Conservation (phyloP, 768 basidiomycete genomes). For the Macrolepiota albuminosa region DNA sequence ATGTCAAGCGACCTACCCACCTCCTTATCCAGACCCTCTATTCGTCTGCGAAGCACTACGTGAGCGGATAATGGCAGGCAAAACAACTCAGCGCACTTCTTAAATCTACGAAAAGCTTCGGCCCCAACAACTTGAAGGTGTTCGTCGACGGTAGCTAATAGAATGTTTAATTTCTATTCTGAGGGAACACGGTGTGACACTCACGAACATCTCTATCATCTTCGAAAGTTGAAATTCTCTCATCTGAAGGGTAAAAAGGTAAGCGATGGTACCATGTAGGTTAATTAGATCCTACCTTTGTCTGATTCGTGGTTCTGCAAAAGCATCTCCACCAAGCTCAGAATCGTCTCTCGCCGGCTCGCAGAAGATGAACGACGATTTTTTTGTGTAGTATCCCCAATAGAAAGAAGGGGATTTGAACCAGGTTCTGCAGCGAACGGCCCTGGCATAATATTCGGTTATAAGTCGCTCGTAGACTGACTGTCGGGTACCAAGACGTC, state of each 20-base stretch:
- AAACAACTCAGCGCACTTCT: conserved; percentile 35
- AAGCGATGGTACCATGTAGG: background rate
- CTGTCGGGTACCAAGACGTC: background rate
- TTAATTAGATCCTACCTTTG: conserved; percentile 20
- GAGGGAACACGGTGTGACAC: conserved; percentile 23
- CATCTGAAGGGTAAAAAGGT: conserved; percentile 19
- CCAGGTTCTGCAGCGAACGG: conserved; percentile 18
- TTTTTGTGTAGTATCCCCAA: conserved; percentile 19
- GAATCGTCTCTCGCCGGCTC: conserved; percentile 40
- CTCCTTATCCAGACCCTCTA: conserved; percentile 64
- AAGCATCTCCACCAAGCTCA: conserved; percentile 48
- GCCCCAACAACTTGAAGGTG: conserved; percentile 65
- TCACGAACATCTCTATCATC: conserved; percentile 64
- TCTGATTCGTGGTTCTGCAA: conserved; percentile 29
- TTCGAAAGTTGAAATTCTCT: conserved; percentile 45
- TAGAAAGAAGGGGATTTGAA: conserved; percentile 14
- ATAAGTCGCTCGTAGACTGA: background rate
- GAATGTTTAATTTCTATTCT: background rate
- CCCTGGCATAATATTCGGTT: conserved; percentile 15
- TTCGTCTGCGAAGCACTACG: conserved; percentile 31
- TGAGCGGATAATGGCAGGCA: background rate
- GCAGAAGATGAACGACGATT: conserved; percentile 24
- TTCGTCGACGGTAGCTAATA: conserved; percentile 59
- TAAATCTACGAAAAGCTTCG: conserved; percentile 58
- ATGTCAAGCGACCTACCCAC: conserved; percentile 23